A percentile compares a stretch with the other conserved stretches of the same genome.
Conservation (phyloP, 371 early-diverging fungal species). For the Polyrhizophydium stewartii region DNA sequence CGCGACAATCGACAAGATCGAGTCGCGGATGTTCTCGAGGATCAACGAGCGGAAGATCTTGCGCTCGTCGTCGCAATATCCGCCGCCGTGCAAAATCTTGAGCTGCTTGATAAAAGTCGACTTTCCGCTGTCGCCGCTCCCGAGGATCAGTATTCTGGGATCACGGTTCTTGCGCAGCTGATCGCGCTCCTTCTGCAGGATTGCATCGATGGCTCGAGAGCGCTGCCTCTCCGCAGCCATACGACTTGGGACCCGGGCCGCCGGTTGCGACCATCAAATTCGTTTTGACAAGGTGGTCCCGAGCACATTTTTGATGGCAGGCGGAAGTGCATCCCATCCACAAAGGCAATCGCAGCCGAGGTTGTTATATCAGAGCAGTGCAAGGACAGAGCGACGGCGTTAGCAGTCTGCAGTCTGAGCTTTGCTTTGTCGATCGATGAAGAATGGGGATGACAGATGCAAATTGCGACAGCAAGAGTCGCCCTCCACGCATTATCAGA, state of each 20-base stretch:
- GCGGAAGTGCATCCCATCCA: no score
- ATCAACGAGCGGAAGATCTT: neutral
- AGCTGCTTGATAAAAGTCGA: conserved; percentile 42
- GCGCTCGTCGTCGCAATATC: conserved; percentile 3
- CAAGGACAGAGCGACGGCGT: no score
- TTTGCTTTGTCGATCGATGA: neutral
- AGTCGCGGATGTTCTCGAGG: conserved; percentile 1
- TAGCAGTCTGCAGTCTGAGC: neutral
- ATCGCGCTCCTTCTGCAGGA: neutral
- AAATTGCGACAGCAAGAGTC: no score
- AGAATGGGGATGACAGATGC: no score
- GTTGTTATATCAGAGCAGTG: no score
- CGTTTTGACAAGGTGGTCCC: no score
- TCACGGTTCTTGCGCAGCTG: neutral
- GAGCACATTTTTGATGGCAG: no score
- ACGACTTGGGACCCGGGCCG: no score
- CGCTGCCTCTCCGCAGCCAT: neutral
- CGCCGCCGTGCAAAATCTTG: conserved; percentile 71
- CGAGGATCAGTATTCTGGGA: conserved; percentile 16
- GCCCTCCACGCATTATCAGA: no score
- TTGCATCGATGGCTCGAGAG: neutral
- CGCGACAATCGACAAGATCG: neutral
- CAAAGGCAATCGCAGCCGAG: no score
- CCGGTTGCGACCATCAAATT: no score
- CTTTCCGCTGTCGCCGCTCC: conserved; percentile 43